Conservation (phyloP, 2,329 filamentous ascomycete species). For the Hirsutella thompsonii region DNA sequence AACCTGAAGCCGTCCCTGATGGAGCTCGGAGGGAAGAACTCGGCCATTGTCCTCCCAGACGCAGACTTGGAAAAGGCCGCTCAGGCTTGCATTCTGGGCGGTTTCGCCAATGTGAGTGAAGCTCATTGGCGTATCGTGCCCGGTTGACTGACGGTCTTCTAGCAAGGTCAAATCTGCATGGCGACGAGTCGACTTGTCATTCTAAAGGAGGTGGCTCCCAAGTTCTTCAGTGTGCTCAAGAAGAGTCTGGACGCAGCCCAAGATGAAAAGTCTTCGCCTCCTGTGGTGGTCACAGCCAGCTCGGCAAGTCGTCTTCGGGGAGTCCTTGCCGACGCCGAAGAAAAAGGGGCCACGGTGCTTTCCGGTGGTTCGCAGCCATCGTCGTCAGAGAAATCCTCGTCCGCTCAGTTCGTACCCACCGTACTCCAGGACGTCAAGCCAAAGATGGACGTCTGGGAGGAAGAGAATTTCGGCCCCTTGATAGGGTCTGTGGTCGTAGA, state of each 20-base stretch:
- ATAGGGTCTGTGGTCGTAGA: background rate
- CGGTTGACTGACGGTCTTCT: background rate
- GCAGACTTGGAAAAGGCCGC: conserved; percentile 29
- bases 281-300: background rate
- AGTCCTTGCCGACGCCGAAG: background rate
- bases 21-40: conserved; percentile 35
- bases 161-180: conserved; percentile 57
- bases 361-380: background rate
- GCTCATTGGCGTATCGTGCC: background rate
- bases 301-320: background rate
- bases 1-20: conserved; percentile 31
- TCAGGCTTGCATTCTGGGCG: conserved; percentile 16
- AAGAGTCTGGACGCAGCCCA: background rate
- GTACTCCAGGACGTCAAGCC: background rate
- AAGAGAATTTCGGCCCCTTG: conserved; percentile 1
- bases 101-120: background rate
- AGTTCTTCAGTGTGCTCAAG: background rate
- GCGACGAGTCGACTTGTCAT: conserved; percentile 47
- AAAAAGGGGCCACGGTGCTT: background rate
- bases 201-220: background rate
- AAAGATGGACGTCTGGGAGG: background rate
- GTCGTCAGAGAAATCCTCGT: background rate
- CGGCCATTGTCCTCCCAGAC: conserved; percentile 28
- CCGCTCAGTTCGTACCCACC: background rate
- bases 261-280: background rate